Evolutionary conservation across 2,329 filamentous ascomycete genomes (phyloP).

Genomic region (Talaromyces marneffei): DNA sequence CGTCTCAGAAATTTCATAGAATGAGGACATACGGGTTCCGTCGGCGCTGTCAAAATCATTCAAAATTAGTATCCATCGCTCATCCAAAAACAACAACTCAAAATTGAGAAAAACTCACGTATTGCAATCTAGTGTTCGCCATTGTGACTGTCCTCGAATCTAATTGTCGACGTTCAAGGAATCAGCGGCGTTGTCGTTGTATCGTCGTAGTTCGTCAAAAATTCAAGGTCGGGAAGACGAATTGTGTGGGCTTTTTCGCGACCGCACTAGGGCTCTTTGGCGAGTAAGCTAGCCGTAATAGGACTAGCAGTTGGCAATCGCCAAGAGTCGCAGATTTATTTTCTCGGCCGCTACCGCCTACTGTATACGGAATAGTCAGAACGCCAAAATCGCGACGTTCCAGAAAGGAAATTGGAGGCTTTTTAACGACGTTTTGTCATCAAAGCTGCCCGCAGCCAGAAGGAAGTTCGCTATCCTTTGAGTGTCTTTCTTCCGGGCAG

Average conservation of each 20-base stretch:
- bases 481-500: slow-evolving; percentile 18
- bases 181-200: slow-evolving; percentile 37
- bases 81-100: background rate
- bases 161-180: slow-evolving; percentile 33
- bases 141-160: slow-evolving; percentile 46
- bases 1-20: slow-evolving; percentile 10
- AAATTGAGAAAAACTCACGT: slow-evolving; percentile 30
- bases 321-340: slow-evolving; percentile 7
- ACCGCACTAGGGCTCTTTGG: slow-evolving; percentile 35
- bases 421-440: slow-evolving; percentile 9
- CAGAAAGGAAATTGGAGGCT: slow-evolving; percentile 10
- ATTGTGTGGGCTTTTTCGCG: slow-evolving; percentile 41
- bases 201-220: slow-evolving; percentile 39
- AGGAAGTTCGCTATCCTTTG: slow-evolving; percentile 22
- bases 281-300: slow-evolving; percentile 29
- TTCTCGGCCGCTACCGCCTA: slow-evolving; percentile 32
- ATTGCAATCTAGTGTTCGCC: slow-evolving; percentile 49
- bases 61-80: slow-evolving; percentile 23
- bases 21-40: slow-evolving; percentile 66
- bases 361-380: background rate
- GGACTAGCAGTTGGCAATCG: slow-evolving; percentile 18
- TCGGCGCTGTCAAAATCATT: slow-evolving; percentile 53
- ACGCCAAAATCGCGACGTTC: slow-evolving; percentile 14
- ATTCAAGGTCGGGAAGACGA: slow-evolving; percentile 30
- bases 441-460: slow-evolving; percentile 23